A percentile compares a stretch with the other conserved stretches of the same genome.
Conservation (phyloP, 2,329 filamentous ascomycete species). For the Lasiodiplodia hormozganensis region DNA sequence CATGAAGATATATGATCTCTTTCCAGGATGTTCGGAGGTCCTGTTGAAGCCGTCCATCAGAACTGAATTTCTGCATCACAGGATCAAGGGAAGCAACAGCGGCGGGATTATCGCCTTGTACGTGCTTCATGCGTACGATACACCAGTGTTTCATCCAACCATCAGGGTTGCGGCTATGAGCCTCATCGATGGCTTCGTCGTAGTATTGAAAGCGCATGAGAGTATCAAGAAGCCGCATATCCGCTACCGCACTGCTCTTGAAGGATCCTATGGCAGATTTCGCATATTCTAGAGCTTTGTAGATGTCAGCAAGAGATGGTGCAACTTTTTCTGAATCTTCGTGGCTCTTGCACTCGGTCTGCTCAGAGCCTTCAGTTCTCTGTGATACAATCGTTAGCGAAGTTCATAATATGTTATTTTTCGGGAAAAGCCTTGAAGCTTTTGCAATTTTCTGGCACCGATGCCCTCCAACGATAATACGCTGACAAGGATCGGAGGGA, state of each 20-base stretch:
- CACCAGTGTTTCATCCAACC: slow-evolving; percentile 12
- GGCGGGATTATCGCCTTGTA: background rate
- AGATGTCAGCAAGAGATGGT: background rate
- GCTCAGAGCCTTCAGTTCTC: background rate
- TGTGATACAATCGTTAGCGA: background rate
- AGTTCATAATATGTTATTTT: background rate
- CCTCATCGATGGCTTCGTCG: background rate
- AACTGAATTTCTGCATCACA: background rate
- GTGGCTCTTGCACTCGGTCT: background rate
- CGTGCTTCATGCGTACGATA: background rate
- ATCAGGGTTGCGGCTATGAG: background rate
- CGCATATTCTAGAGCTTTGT: background rate
- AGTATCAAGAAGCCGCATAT: background rate
- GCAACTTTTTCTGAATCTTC: background rate
- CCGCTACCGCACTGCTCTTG: background rate
- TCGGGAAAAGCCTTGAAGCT: no score
- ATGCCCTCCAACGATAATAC: no score
- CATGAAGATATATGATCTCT: background rate
- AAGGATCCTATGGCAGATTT: background rate
- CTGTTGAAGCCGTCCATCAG: background rate
- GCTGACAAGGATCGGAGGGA: no score
- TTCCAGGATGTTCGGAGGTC: background rate
- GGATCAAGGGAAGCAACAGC: background rate
- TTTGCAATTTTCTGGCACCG: no score
- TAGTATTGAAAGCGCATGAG: background rate